phyloP scores from a whole-genome alignment of 1,139 yeast species.

The Barnettozyma hawaiiensis region DNA sequence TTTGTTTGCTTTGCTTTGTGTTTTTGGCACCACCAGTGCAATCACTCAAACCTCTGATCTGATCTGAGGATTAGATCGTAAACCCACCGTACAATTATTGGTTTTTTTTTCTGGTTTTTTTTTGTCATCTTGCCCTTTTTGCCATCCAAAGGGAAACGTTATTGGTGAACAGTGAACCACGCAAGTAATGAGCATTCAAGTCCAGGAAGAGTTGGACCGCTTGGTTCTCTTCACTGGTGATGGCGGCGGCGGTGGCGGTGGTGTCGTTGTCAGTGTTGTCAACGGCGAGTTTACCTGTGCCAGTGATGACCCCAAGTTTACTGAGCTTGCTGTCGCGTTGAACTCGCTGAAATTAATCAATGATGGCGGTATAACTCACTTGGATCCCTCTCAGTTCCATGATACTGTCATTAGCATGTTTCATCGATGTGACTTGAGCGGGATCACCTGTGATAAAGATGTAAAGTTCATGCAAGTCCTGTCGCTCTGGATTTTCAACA shows the following conservation, averaged over 20 bases:
- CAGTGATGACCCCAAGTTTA: neutral
- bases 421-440: neutral
- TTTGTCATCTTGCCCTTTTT: neutral
- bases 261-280: neutral
- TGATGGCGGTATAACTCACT: slow-evolving; percentile 4
- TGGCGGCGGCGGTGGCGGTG: neutral
- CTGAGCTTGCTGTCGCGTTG: slow-evolving; percentile 7
- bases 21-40: too few relatives aligned
- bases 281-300: neutral
- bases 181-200: neutral
- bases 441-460: neutral
- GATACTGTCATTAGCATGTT: neutral
- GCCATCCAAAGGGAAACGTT: neutral
- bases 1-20: too few relatives aligned
- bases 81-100: neutral
- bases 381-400: neutral
- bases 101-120: too few relatives aligned
- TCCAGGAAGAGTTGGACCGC: neutral
- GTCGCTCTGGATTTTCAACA: slow-evolving; percentile 16
- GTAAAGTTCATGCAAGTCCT: slow-evolving; percentile 11
- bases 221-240: neutral
- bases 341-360: slow-evolving; percentile 10
- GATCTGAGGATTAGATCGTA: neutral
- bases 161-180: neutral
- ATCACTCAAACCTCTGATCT: neutral